Evolutionary conservation across 768 basidiomycete genomes (phyloP).

Genomic region (Hericium alpestre): DNA sequence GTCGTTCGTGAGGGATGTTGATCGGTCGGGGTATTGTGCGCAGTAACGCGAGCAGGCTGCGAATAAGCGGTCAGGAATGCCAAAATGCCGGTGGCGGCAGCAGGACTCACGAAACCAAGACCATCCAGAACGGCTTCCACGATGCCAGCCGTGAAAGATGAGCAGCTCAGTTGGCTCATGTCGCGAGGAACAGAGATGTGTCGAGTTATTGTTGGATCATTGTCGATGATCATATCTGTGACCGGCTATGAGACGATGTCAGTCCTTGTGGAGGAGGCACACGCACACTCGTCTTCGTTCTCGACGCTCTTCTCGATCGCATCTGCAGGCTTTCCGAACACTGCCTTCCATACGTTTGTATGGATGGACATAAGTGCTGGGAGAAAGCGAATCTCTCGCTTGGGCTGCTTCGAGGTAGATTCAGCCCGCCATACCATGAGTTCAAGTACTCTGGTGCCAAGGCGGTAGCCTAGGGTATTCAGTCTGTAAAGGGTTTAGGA

Average conservation of each 20-base stretch:
- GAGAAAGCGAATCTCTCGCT: slow-evolving; percentile 83
- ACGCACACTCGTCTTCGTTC: slow-evolving; percentile 88
- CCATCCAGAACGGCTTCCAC: slow-evolving; percentile 96
- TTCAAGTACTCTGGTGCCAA: slow-evolving; percentile 80
- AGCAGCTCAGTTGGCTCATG: slow-evolving; percentile 88
- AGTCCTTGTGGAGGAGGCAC: not conserved
- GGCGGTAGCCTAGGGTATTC: slow-evolving; percentile 87
- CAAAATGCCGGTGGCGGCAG: not conserved
- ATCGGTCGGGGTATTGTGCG: slow-evolving; percentile 81
- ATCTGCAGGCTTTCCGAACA: slow-evolving; percentile 90
- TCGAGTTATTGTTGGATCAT: slow-evolving; percentile 85
- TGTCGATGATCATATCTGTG: slow-evolving; percentile 95
- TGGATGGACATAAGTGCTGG: slow-evolving; percentile 91
- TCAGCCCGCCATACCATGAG: slow-evolving; percentile 75
- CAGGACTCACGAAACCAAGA: slow-evolving; percentile 77
- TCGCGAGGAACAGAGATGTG: slow-evolving; percentile 91
- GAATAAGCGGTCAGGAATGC: slow-evolving; percentile 2
- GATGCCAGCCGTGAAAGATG: slow-evolving; percentile 94
- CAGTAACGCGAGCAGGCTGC: slow-evolving; percentile 93
- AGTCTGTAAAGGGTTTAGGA: slow-evolving; percentile 39
- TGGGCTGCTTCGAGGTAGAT: slow-evolving; percentile 75
- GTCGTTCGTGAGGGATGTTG: slow-evolving; percentile 79
- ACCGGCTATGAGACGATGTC: slow-evolving; percentile 3
- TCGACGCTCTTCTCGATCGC: slow-evolving; percentile 94
- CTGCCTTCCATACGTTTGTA: slow-evolving; percentile 89